Base-by-base conservation (phyloP, 768 basidiomycete genomes). In the Naganishia vishniacii region DNA sequence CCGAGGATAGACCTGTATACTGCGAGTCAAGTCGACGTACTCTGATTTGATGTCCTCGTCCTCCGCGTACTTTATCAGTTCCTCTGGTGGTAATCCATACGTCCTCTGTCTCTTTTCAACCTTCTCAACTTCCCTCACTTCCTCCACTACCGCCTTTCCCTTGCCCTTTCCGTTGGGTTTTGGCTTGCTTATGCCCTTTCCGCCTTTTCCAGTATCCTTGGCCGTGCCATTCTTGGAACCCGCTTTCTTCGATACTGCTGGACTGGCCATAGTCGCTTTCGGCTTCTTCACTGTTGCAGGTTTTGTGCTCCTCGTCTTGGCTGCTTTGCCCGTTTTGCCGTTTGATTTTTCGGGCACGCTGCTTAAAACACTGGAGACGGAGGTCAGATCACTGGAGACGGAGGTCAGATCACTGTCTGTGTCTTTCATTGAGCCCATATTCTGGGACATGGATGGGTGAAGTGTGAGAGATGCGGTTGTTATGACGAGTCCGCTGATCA, bases 21-120 rank as follows among this genome's bases (percentile, higher is more conserved):
- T 8, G 28, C 46, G 25, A 12, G 13, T 12, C 45, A 47, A 23
- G 25, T 25, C 15, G 23, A 26, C 63, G 56, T 59, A 65, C 64
- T 65, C 64, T 37, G 59, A 45, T 42, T 65, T 48, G 48, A 65
- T 65, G 34, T 49, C 41, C 23, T 51, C 62, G 28, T 63, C 62
- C 12, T 51, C 49, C 41, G 18, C 34, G 40, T 56, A 56, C n/a
- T 56, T 34, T 40, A 56, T 41, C 53, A 56, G 13, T 13, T 60
- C 59, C 28, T 60, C 42, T 20, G 59, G 28, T 5, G 18, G n/a
- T 34, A 45, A 18, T 20, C 45, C 45, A n/a, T 60, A 60, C 41
- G 45, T 60, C 37, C 37, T n/a, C 37, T 56, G 53, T 7, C 20
- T 56, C 25, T 41, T 47, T 16, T 60, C 59, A n/a, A 45, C 42